These are phyloP conservation scores for Luffa aegyptiaca DNA, from an alignment of 306 rosid genomes.

Conservation along the genomic window DNA sequence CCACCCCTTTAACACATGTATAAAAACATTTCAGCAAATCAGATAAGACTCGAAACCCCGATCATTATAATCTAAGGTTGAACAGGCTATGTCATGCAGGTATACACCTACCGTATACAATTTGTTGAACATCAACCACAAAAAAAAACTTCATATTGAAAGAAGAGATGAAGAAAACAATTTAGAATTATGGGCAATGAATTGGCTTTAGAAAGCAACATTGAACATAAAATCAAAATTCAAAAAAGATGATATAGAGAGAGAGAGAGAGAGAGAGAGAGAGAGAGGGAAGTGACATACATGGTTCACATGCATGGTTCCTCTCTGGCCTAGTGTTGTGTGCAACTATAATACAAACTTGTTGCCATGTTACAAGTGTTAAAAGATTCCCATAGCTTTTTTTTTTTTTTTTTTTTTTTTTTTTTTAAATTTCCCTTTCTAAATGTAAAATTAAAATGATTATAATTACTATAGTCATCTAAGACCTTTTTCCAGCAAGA, in stretches of 20 bases:
- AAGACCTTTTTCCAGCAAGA: neutral
- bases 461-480: no score
- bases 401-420: neutral
- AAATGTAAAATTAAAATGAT: no score
- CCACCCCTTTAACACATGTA: no score
- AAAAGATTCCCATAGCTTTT: neutral
- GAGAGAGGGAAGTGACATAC: neutral
- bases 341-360: neutral
- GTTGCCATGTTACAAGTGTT: neutral
- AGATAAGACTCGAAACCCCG: neutral
- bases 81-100: neutral
- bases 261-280: neutral
- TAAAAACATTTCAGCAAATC: neutral
- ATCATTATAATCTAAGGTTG: neutral
- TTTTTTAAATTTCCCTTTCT: no score
- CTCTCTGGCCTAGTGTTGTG: neutral
- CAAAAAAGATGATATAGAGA: neutral
- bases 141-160: neutral
- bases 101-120: neutral
- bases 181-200: neutral
- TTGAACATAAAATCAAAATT: neutral
- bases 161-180: neutral
- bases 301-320: slow-evolving; percentile 2
- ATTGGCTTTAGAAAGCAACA: neutral
- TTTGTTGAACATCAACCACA: no score